These are phyloP conservation scores for Acanthochlamys bracteata DNA, from an alignment of 106 monocot species.

Conservation along the genomic window DNA sequence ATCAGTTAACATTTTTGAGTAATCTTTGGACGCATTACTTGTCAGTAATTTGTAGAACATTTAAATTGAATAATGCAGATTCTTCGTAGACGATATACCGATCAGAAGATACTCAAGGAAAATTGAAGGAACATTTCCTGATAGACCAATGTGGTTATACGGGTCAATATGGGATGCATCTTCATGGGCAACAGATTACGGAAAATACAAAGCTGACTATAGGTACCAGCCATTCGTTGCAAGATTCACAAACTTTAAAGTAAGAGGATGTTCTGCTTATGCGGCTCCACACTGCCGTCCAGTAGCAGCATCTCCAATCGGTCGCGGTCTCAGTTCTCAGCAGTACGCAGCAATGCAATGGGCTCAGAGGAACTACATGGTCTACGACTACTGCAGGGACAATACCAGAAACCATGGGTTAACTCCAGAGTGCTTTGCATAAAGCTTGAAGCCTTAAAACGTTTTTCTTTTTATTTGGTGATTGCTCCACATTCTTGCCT, in stretches of 20 bases:
- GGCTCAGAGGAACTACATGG: conserved; percentile 60
- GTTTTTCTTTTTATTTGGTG: not conserved
- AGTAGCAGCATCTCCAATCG: conserved; percentile 27
- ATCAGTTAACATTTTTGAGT: no score
- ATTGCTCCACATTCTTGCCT: not conserved
- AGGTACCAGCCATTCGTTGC: conserved; percentile 60
- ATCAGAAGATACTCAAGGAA: conserved; percentile 45
- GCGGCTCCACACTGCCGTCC: conserved; percentile 35
- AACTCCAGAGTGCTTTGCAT: conserved; percentile 56
- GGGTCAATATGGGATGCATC: conserved; percentile 93
- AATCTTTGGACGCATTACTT: no score
- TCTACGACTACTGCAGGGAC: conserved; percentile 76
- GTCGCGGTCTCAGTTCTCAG: conserved; percentile 36
- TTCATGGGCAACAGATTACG: conserved; percentile 71
- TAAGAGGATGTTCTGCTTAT: conserved; percentile 41
- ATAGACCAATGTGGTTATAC: conserved; percentile 76
- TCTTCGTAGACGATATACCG: conserved; percentile 77
- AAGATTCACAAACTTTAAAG: conserved; percentile 27
- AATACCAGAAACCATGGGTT: conserved; percentile 52
- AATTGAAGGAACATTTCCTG: conserved; percentile 42
- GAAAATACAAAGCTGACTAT: conserved; percentile 67
- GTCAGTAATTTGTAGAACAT: no score
- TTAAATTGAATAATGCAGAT: conserved; percentile 15
- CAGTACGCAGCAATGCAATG: conserved; percentile 58
- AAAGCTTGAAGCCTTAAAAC: not conserved